These are phyloP conservation scores for Cutaneotrichosporon cutaneum DNA, from an alignment of 1,284 basidiomycete species.

Conservation along the genomic window DNA sequence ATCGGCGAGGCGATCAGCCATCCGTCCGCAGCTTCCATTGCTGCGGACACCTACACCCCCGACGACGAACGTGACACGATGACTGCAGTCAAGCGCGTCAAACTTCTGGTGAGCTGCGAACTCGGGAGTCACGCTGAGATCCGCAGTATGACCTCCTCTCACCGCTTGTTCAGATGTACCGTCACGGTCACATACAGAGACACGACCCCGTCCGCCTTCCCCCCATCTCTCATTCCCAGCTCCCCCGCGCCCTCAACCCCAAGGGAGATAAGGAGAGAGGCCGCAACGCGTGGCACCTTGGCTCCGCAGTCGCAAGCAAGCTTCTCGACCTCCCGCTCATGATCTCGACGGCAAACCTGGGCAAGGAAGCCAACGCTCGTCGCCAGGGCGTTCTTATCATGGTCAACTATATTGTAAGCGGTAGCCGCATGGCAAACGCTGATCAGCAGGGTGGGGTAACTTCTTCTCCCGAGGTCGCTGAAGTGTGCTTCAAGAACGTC, in stretches of 20 bases:
- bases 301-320: constrained; percentile 31
- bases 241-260: constrained; percentile 34
- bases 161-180: constrained; percentile 41
- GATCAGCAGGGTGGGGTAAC: constrained; percentile 37
- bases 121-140: not conserved
- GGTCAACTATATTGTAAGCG: constrained; percentile 44
- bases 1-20: not conserved
- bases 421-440: not conserved
- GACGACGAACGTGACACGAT: constrained; percentile 16
- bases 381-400: constrained; percentile 28
- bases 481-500: constrained; percentile 36
- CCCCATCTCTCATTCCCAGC: constrained; percentile 35
- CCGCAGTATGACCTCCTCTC: constrained; percentile 41
- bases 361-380: constrained; percentile 16
- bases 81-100: constrained; percentile 18
- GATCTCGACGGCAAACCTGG: constrained; percentile 1
- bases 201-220: constrained; percentile 45
- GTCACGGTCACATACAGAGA: constrained; percentile 46
- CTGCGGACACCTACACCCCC: constrained; percentile 14
- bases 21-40: constrained; percentile 4
- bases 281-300: constrained; percentile 42
- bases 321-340: constrained; percentile 28
- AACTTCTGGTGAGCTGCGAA: constrained; percentile 35
- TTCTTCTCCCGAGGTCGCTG: constrained; percentile 22
- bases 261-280: constrained; percentile 43